phyloP scores from a whole-genome alignment of 2,329 filamentous ascomycete species.

The Penicillium oxalicum region DNA sequence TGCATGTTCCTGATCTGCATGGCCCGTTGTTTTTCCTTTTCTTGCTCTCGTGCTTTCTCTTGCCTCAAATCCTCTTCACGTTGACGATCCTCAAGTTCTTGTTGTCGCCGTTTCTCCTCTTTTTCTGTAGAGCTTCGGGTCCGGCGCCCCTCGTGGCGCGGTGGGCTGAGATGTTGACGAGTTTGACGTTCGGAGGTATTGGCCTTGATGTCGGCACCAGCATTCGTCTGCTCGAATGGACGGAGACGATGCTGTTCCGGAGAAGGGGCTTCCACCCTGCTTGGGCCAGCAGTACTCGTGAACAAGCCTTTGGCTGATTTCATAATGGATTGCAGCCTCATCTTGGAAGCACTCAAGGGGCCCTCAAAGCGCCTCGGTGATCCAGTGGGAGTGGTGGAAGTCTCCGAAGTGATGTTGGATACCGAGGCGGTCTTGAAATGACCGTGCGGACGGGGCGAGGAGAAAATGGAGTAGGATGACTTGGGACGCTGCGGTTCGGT shows the following conservation, averaged over 20 bases:
- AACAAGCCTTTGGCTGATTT: slow-evolving; percentile 82
- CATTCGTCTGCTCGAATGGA: slow-evolving; percentile 22
- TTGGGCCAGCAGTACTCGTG: slow-evolving; percentile 62
- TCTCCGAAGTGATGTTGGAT: slow-evolving; percentile 50
- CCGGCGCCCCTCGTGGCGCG: slow-evolving; percentile 39
- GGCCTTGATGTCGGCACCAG: slow-evolving; percentile 16
- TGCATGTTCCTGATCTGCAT: slow-evolving; percentile 28
- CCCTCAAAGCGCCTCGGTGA: slow-evolving; percentile 62
- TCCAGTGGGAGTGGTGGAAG: slow-evolving; percentile 52
- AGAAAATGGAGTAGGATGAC: slow-evolving; percentile 58
- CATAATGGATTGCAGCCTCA: slow-evolving; percentile 83
- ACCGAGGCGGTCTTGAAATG: slow-evolving; percentile 58
- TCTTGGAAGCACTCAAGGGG: slow-evolving; percentile 85
- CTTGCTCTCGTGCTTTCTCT: slow-evolving; percentile 30
- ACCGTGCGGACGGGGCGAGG: slow-evolving; percentile 44
- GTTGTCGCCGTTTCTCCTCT: slow-evolving; percentile 39
- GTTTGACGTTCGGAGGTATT: slow-evolving; percentile 16
- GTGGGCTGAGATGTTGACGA: slow-evolving; percentile 26
- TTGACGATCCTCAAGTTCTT: slow-evolving; percentile 29
- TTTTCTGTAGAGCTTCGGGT: slow-evolving; percentile 56
- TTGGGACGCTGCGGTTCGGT: slow-evolving; percentile 51
- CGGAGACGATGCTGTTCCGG: slow-evolving; percentile 32
- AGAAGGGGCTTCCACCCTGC: slow-evolving; percentile 51
- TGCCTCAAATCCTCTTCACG: slow-evolving; percentile 35
- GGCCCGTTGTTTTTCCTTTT: slow-evolving; percentile 33